phyloP scores from a whole-genome alignment of 805 yeast species.

The Ogataea ramenticola region DNA sequence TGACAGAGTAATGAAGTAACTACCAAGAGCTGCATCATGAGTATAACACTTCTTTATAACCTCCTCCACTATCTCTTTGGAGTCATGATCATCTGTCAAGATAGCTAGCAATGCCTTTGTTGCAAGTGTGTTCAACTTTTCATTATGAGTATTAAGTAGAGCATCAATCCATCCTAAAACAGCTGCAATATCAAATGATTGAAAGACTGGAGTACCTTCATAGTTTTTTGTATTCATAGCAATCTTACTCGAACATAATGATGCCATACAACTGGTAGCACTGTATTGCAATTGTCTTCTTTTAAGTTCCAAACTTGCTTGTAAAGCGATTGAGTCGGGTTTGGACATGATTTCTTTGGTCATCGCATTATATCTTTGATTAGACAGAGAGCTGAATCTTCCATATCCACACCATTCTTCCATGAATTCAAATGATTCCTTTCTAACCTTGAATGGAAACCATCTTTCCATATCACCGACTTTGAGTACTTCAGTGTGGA shows the following conservation, averaged over 20 bases:
- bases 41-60: conserved; percentile 69
- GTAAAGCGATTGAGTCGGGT: conserved; percentile 42
- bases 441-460: conserved; percentile 82
- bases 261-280: conserved; percentile 78
- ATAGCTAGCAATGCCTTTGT: conserved; percentile 64
- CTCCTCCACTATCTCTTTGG: conserved; percentile 44
- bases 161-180: conserved; percentile 78
- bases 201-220: background rate
- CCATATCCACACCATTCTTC: conserved; percentile 97
- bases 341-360: conserved; percentile 29
- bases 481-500: conserved; percentile 49
- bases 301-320: conserved; percentile 77
- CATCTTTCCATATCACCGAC: conserved; percentile 41
- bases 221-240: conserved; percentile 24
- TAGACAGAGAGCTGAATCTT: conserved; percentile 48
- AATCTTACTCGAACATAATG: conserved; percentile 69
- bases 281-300: conserved; percentile 60
- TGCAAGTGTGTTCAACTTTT: conserved; percentile 55
- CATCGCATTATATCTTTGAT: conserved; percentile 59
- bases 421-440: conserved; percentile 71
- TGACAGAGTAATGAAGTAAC: conserved; percentile 66
- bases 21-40: conserved; percentile 47
- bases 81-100: conserved; percentile 50
- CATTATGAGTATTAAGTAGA: conserved; percentile 52
- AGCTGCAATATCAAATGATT: conserved; percentile 62